Conservation (phyloP, 2,329 filamentous ascomycete genomes). For the Claviceps maximensis region DNA sequence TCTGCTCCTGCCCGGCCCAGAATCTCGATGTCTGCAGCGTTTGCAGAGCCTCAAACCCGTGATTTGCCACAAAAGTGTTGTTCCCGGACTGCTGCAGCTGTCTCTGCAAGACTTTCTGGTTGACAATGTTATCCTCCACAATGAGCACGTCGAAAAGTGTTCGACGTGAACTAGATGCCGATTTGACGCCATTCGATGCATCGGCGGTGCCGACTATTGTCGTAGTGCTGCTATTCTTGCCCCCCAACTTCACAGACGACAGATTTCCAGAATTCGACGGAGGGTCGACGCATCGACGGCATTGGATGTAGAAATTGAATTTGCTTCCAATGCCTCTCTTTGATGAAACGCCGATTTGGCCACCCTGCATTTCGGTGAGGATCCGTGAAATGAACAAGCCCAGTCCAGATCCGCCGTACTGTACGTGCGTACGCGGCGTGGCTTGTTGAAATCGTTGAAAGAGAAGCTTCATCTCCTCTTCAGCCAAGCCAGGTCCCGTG, state of each 20-base stretch:
- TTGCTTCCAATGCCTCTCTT: conserved; percentile 55
- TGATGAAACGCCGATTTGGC: conserved; percentile 61
- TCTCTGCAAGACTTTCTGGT: conserved; percentile 49
- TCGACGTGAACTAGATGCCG: conserved; percentile 10
- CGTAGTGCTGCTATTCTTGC: conserved; percentile 11
- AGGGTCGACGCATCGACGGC: conserved; percentile 38
- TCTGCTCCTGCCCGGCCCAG: conserved; percentile 35
- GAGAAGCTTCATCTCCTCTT: conserved; percentile 51
- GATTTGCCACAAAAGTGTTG: conserved; percentile 49
- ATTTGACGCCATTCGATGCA: not conserved
- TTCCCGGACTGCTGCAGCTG: conserved; percentile 49
- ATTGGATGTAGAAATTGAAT: conserved; percentile 65
- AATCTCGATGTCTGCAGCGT: conserved; percentile 41
- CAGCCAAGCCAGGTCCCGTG: conserved; percentile 52
- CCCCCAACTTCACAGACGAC: conserved; percentile 22
- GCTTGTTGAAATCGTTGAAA: conserved; percentile 60
- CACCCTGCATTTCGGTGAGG: conserved; percentile 63
- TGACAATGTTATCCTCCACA: conserved; percentile 56
- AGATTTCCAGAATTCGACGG: conserved; percentile 24
- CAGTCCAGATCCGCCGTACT: conserved; percentile 57
- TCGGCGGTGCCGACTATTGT: conserved; percentile 5
- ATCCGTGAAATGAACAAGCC: conserved; percentile 67
- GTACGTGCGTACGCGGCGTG: conserved; percentile 54
- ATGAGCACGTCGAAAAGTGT: conserved; percentile 43
- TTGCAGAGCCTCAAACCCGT: conserved; percentile 49